Conservation (phyloP, 306 rosid species). For the Corylus heterophylla region DNA sequence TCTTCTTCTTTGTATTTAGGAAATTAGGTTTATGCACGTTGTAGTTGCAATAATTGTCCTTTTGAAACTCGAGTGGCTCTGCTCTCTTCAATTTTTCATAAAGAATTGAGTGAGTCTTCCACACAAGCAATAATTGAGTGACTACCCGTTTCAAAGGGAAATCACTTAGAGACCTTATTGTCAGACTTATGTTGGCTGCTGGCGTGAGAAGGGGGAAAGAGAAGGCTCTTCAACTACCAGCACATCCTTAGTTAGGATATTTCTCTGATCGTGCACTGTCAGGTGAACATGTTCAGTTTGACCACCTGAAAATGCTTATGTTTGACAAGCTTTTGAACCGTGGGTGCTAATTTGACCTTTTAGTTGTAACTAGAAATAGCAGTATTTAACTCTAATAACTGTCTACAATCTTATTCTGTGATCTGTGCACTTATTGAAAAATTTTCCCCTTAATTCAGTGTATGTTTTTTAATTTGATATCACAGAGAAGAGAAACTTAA, state of each 20-base stretch:
- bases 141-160: too few species aligned
- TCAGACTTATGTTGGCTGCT: too few species aligned
- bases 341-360: background rate
- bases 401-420: background rate
- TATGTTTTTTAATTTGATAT: background rate
- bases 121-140: too few species aligned
- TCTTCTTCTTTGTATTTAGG: slow-evolving; percentile 14
- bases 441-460: background rate
- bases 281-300: background rate
- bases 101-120: too few species aligned
- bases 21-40: background rate
- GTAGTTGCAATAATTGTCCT: too few species aligned
- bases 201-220: background rate
- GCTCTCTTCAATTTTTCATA: too few species aligned
- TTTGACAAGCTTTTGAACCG: background rate
- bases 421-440: background rate
- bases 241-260: background rate
- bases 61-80: too few species aligned
- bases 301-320: background rate
- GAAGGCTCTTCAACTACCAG: background rate
- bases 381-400: background rate
- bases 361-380: background rate
- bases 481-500: background rate
- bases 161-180: too few species aligned
- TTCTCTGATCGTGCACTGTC: background rate